phyloP scores from a whole-genome alignment of 2,329 filamentous ascomycete genomes.

The Penicillium occitanis region DNA sequence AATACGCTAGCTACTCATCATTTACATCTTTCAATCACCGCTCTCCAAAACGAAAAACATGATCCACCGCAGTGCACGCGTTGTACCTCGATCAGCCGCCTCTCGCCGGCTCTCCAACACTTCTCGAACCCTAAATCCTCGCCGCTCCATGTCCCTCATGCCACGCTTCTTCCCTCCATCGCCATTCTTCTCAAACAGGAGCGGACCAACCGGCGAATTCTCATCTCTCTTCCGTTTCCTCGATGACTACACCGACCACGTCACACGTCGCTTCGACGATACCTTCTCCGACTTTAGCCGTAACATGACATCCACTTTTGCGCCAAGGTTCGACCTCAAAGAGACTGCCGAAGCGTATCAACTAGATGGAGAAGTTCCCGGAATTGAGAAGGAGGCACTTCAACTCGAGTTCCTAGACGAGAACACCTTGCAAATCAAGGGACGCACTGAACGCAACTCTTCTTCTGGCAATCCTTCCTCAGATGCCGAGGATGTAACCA shows the following conservation, averaged over 20 bases:
- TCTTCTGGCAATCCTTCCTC: conserved; percentile 26
- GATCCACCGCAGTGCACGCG: neutral
- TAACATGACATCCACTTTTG: conserved; percentile 34
- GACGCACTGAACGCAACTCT: conserved; percentile 41
- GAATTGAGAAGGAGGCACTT: conserved; percentile 48
- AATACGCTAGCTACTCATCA: neutral
- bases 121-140: neutral
- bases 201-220: conserved; percentile 36
- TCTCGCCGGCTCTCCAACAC: conserved; percentile 12
- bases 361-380: conserved; percentile 52
- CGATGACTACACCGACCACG: conserved; percentile 45
- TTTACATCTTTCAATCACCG: neutral
- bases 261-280: conserved; percentile 25
- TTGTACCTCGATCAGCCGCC: conserved; percentile 7
- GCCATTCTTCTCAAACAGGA: neutral
- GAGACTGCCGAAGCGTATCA: conserved; percentile 47
- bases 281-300: conserved; percentile 23
- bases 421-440: conserved; percentile 49
- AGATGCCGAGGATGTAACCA: neutral
- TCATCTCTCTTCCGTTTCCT: conserved; percentile 49
- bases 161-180: conserved; percentile 14
- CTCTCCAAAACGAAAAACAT: neutral
- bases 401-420: conserved; percentile 51
- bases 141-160: conserved; percentile 10
- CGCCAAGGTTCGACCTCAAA: conserved; percentile 50